Base-by-base conservation (phyloP, 202 grass and related monocot genomes). In the Schoenoplectus triqueter region DNA sequence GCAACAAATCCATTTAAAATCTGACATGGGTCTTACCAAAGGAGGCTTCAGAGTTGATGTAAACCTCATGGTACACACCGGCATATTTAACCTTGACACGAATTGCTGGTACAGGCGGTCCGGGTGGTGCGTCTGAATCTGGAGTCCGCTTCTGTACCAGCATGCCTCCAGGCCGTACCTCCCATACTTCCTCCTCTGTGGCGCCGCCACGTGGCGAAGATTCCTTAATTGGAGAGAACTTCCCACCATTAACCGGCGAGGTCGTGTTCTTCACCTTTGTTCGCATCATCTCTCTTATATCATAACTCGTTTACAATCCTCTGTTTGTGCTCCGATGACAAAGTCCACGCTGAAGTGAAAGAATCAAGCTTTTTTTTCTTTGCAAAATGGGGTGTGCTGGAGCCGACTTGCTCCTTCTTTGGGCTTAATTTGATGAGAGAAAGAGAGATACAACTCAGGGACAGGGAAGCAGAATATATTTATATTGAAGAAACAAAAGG, bases 101-200 rank as follows among this genome's bases (percentile, higher is more conserved):
- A 76, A 98, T 85, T 65, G 87, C 90, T 69, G 91, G 92, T 3
- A 95, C 89, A 59, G 87, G 89, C 8, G 89, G 84, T 2, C 81
- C 81, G 31, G 82, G 83, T 7, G 82, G 85, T 22, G 82, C 88
- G 61, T 91, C 95, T 15, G 87, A 55, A 80, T 93, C 92, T 2
- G 80, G 92, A 73, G 45, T 66, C 50, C 95, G 85, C 84, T 90
- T 98, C 88, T 98, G 95, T 82, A 98, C 95, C 76, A 98, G 85
- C 95, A 98, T 95, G 10, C 95, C 95, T 19, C 92, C 88, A 0
- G 92, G 95, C 21, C 95, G 86, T 87, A 98, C 95, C 88, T 98
- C 95, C 95, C 89, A 98, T 84, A 93, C 90, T 19, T 95, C 91
- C 88, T 92, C 89, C 80, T 71, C 89, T 5, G 84, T 73, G 13